These are phyloP conservation scores for Aspergillus pseudonomiae DNA, from an alignment of 2,329 filamentous ascomycete species.

Conservation along the genomic window DNA sequence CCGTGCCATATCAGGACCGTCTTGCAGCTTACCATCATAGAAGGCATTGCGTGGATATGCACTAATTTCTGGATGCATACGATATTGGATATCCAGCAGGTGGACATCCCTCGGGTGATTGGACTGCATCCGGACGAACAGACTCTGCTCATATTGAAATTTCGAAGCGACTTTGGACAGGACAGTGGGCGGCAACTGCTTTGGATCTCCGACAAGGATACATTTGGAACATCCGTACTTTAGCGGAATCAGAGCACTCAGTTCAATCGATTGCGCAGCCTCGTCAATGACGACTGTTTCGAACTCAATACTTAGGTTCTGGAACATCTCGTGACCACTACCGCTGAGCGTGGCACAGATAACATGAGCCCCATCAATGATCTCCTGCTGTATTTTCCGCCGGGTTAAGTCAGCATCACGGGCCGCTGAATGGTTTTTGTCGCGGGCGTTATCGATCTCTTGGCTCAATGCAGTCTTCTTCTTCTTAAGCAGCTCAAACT, in stretches of 20 bases:
- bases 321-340: conserved; percentile 96
- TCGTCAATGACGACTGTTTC: conserved; percentile 99
- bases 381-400: conserved; percentile 83
- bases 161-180: conserved; percentile 88
- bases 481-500: conserved; percentile 77
- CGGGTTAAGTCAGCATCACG: conserved; percentile 86
- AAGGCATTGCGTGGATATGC: conserved; percentile 87
- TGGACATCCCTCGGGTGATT: conserved; percentile 88
- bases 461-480: conserved; percentile 76
- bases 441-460: conserved; percentile 84
- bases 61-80: conserved; percentile 98
- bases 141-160: conserved; percentile 94
- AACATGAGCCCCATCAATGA: conserved; percentile 87
- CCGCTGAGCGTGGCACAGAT: conserved; percentile 94
- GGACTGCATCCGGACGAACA: conserved; percentile 97
- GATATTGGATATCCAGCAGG: conserved; percentile 95
- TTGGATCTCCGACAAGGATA: conserved; percentile 95
- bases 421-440: conserved; percentile 77
- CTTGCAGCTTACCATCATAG: conserved; percentile 84
- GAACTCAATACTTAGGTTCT: conserved; percentile 90
- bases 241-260: conserved; percentile 92
- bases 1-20: conserved; percentile 79
- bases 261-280: conserved; percentile 95
- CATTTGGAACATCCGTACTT: conserved; percentile 98
- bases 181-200: conserved; percentile 94